Evolutionary conservation across 345 rosid genomes (phyloP).

Genomic region (Laguncularia racemosa): DNA sequence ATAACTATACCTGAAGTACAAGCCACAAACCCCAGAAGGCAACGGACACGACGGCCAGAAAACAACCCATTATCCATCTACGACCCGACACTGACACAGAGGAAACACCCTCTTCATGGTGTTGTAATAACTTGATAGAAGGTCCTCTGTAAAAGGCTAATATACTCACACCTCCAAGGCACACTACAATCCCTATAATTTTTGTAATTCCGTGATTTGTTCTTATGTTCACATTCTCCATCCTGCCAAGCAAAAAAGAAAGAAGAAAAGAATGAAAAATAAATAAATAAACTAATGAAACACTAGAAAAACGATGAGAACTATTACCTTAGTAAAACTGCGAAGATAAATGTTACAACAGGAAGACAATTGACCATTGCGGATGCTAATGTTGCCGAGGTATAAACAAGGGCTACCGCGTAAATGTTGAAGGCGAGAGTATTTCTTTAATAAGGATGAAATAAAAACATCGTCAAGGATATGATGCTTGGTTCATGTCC

Average conservation of each 20-base stretch:
- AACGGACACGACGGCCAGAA: slow-evolving; percentile 11
- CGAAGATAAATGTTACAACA: slow-evolving; percentile 10
- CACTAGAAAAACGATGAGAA: not conserved
- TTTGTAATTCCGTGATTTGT: slow-evolving; percentile 14
- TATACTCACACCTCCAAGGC: slow-evolving; percentile 9
- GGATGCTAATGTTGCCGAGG: slow-evolving; percentile 13
- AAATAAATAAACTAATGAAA: not conserved
- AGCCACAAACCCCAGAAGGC: slow-evolving; percentile 16
- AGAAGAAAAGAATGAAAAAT: not conserved
- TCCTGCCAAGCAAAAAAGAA: slow-evolving; percentile 2
- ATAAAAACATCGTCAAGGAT: not conserved
- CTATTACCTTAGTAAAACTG: slow-evolving; percentile 15
- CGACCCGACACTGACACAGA: not conserved
- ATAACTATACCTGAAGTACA: slow-evolving; percentile 14
- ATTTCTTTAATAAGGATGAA: not conserved
- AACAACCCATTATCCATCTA: slow-evolving; percentile 16
- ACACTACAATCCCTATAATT: slow-evolving; percentile 11
- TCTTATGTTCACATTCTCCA: slow-evolving; percentile 16
- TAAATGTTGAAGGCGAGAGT: slow-evolving; percentile 7
- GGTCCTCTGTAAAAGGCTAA: slow-evolving; percentile 18
- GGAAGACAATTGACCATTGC: slow-evolving; percentile 12
- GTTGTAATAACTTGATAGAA: slow-evolving; percentile 1
- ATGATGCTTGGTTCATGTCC: not conserved
- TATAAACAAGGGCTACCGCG: slow-evolving; percentile 8
- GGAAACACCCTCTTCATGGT: not conserved